Conservation (phyloP, 2,329 filamentous ascomycete genomes). For the Aspergillus pseudotamarii region DNA sequence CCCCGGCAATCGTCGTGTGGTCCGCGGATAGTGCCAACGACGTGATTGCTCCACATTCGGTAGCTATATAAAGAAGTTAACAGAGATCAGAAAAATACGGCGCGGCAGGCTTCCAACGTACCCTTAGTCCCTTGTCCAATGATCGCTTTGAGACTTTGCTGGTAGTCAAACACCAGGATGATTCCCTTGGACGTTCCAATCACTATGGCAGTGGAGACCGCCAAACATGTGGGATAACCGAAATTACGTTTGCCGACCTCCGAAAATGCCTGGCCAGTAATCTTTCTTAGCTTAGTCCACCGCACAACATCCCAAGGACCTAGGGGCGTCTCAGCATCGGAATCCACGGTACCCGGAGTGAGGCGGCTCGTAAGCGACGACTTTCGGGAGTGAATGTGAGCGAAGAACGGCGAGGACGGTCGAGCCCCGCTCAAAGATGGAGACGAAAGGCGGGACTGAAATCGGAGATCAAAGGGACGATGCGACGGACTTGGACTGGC, state of each 20-base stretch:
- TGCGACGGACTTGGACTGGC: conserved; percentile 79
- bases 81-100: background rate
- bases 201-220: conserved; percentile 83
- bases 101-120: conserved; percentile 39
- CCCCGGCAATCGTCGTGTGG: conserved; percentile 86
- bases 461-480: conserved; percentile 90
- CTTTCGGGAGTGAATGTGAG: conserved; percentile 76
- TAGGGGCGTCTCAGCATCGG: conserved; percentile 70
- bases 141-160: conserved; percentile 90
- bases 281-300: conserved; percentile 91
- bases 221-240: conserved; percentile 85
- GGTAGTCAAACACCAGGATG: conserved; percentile 95
- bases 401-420: conserved; percentile 75
- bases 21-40: conserved; percentile 90
- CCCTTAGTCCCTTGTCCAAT: conserved; percentile 92
- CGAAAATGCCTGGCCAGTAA: conserved; percentile 87
- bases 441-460: conserved; percentile 81
- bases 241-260: conserved; percentile 91
- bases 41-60: conserved; percentile 87
- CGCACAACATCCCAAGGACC: conserved; percentile 95
- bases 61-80: conserved; percentile 56
- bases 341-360: conserved; percentile 58
- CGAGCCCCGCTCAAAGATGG: conserved; percentile 64
- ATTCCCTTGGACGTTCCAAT: conserved; percentile 93
- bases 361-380: conserved; percentile 76